Conservation (phyloP, 2,329 filamentous ascomycete species). For the Ilyonectria sp. region DNA sequence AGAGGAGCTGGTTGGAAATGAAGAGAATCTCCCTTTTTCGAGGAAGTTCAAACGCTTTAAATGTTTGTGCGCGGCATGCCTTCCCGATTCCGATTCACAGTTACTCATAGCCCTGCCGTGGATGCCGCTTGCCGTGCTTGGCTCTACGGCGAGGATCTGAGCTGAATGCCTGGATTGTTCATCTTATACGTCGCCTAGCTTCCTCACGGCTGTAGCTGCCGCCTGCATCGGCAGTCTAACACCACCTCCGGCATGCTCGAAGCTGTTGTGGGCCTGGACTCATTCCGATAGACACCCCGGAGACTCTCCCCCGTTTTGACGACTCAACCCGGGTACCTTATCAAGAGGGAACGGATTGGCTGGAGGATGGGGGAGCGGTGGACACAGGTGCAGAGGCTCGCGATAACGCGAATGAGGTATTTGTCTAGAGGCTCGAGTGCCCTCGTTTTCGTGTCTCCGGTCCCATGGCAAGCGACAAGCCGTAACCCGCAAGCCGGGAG, state of each 20-base stretch:
- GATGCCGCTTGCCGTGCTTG: constrained; percentile 3
- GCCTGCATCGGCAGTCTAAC: constrained; percentile 38
- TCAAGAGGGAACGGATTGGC: constrained; percentile 31
- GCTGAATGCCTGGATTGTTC: constrained; percentile 19
- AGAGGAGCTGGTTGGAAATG: constrained; percentile 10
- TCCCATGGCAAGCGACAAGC: constrained; percentile 17
- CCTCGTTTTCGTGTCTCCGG: constrained; percentile 48
- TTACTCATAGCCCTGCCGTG: constrained; percentile 17
- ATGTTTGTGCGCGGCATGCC: constrained; percentile 26
- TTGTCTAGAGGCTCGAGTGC: constrained; percentile 48
- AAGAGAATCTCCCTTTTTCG: constrained; percentile 11
- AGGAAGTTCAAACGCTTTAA: constrained; percentile 36
- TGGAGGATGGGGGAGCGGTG: constrained; percentile 34
- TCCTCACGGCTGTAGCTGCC: constrained; percentile 29
- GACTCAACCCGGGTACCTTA: constrained; percentile 32
- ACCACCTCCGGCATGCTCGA: constrained; percentile 35
- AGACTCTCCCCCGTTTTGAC: constrained; percentile 17
- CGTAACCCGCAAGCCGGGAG: constrained; percentile 11
- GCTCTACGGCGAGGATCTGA: constrained; percentile 18
- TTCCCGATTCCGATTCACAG: constrained; percentile 7
- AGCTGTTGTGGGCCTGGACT: constrained; percentile 34
- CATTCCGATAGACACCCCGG: constrained; percentile 23
- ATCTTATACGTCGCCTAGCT: constrained; percentile 26
- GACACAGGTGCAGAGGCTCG: constrained; percentile 42
- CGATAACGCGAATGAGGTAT: constrained; percentile 51